Evolutionary conservation across 768 basidiomycete genomes (phyloP).

Genomic region (Leucocoprinus birnbaumii): DNA sequence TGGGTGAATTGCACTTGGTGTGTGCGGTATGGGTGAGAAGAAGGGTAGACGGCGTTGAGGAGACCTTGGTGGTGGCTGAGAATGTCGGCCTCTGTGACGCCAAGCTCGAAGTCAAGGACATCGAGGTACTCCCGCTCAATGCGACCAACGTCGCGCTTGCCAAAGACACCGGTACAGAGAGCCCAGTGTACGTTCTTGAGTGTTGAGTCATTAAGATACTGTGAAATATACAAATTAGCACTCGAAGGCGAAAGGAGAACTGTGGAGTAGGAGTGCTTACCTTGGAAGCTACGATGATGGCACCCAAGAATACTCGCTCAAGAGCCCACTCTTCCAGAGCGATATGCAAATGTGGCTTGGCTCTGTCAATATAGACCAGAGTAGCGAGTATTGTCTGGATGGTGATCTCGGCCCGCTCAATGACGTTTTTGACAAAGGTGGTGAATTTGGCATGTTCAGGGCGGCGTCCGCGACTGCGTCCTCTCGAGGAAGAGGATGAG

Average conservation of each 20-base stretch:
- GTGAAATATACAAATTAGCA: constrained; percentile 15
- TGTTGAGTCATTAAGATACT: constrained; percentile 88
- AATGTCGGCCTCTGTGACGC: constrained; percentile 61
- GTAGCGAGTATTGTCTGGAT: constrained; percentile 66
- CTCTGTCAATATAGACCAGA: constrained; percentile 75
- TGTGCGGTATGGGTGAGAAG: constrained; percentile 16
- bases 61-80: constrained; percentile 47
- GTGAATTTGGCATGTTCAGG: constrained; percentile 57
- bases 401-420: constrained; percentile 71
- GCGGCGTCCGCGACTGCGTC: constrained; percentile 43
- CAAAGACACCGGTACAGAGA: constrained; percentile 78
- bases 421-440: constrained; percentile 64
- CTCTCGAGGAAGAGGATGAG: constrained; percentile 46
- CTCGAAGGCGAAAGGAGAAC: constrained; percentile 4
- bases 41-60: constrained; percentile 19
- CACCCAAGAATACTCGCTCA: constrained; percentile 88
- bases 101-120: constrained; percentile 74
- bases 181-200: constrained; percentile 93
- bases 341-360: constrained; percentile 77
- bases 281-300: constrained; percentile 87
- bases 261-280: constrained; percentile 32
- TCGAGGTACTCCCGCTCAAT: constrained; percentile 83
- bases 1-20: constrained; percentile 19
- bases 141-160: constrained; percentile 76
- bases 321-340: constrained; percentile 83